These are phyloP conservation scores for Verticillium nonalfalfae DNA, from an alignment of 2,329 filamentous ascomycete species.

Conservation along the genomic window DNA sequence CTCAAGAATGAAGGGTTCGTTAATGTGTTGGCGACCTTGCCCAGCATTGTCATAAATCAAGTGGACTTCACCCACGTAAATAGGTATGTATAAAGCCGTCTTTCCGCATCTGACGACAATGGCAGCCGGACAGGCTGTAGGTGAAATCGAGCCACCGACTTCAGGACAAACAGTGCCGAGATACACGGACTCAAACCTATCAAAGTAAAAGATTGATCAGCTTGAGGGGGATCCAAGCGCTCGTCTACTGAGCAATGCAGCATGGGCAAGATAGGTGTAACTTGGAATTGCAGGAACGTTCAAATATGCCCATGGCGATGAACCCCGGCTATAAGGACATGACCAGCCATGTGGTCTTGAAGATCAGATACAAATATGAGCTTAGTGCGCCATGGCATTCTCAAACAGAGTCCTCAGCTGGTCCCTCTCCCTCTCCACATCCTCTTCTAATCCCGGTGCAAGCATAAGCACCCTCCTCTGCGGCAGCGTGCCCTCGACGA, in stretches of 20 bases:
- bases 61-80: no score
- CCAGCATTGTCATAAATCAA: no score
- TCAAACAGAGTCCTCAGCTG: slow-evolving; percentile 68
- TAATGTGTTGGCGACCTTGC: no score
- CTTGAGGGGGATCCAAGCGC: background rate
- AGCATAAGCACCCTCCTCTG: slow-evolving; percentile 88
- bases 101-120: no score
- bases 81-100: no score
- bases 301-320: background rate
- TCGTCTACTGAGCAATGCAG: background rate
- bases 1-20: no score
- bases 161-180: background rate
- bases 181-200: background rate
- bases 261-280: background rate
- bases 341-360: background rate
- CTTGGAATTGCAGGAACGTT: background rate
- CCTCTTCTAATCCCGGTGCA: slow-evolving; percentile 71
- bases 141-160: background rate
- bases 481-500: slow-evolving; percentile 93
- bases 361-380: background rate
- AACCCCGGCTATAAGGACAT: background rate
- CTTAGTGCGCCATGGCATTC: slow-evolving; percentile 35
- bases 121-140: background rate
- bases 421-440: slow-evolving; percentile 64
- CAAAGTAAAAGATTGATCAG: background rate